phyloP scores from a whole-genome alignment of 495 filamentous ascomycete genomes.

The Thozetella sp. region DNA sequence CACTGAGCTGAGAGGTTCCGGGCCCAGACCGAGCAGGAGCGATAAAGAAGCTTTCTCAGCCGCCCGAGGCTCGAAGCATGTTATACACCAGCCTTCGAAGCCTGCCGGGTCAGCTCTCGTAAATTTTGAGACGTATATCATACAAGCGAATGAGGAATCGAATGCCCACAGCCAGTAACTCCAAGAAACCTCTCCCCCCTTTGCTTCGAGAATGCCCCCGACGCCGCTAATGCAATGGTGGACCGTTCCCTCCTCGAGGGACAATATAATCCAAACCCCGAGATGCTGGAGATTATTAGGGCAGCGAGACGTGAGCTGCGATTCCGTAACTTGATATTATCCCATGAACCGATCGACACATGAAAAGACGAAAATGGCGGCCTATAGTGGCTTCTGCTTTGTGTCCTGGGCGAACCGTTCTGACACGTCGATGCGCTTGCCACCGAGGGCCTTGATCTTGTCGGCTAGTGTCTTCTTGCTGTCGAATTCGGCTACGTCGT shows the following conservation, averaged over 20 bases:
- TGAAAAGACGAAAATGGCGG: neutral
- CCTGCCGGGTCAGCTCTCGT: too few relatives aligned
- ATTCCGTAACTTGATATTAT: too few relatives aligned
- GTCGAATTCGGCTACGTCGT: constrained; percentile 79
- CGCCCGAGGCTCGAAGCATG: too few relatives aligned
- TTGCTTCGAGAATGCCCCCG: neutral
- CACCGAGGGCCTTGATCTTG: constrained; percentile 73
- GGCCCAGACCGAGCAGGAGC: too few relatives aligned
- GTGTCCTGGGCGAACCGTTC: constrained; percentile 26
- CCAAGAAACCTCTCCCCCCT: neutral
- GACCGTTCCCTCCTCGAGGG: neutral
- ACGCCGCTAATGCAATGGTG: neutral
- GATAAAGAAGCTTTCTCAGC: too few relatives aligned
- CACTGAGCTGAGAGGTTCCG: too few relatives aligned
- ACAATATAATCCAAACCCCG: neutral
- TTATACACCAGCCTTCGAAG: too few relatives aligned
- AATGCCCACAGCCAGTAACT: neutral
- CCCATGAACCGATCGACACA: constrained; percentile 4
- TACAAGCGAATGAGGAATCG: neutral
- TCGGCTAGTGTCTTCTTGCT: constrained; percentile 65
- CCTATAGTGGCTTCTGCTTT: neutral
- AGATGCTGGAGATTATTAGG: neutral
- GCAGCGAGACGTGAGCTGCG: too few relatives aligned
- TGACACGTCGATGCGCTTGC: constrained; percentile 61
- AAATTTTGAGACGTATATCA: neutral